Evolutionary conservation across 306 rosid genomes (phyloP).

Genomic region (Cucumis cinereus): DNA sequence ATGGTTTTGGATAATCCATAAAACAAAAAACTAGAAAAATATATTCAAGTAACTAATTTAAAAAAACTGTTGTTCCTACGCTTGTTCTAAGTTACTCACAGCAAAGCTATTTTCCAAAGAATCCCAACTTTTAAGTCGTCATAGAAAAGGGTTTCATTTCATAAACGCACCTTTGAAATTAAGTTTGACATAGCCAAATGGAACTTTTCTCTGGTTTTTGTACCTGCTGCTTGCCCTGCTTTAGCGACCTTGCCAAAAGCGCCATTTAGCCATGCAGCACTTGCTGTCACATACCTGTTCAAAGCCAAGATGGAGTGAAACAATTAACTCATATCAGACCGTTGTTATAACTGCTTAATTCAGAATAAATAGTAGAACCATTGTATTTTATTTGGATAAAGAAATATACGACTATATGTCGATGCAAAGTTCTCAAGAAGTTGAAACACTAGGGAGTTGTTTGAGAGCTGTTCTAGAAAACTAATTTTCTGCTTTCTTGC

Average conservation of each 20-base stretch:
- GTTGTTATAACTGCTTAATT: background rate
- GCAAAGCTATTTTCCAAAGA: background rate
- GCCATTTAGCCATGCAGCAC: slow-evolving; percentile 85
- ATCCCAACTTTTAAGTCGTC: background rate
- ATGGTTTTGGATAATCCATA: background rate
- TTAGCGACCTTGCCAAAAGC: slow-evolving; percentile 79
- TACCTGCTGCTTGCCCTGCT: slow-evolving; percentile 75
- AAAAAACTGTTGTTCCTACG: background rate
- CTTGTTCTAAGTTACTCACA: background rate
- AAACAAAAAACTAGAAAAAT: background rate
- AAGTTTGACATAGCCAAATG: slow-evolving; percentile 72
- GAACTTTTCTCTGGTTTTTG: slow-evolving; percentile 87
- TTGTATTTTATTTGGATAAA: background rate
- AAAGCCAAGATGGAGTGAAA: background rate
- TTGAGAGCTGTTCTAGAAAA: background rate
- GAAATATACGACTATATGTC: background rate
- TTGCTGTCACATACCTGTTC: slow-evolving; percentile 69
- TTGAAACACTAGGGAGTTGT: background rate
- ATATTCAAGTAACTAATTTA: background rate
- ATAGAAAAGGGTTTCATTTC: slow-evolving; percentile 8
- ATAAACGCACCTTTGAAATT: slow-evolving; percentile 50
- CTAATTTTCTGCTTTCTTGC: background rate
- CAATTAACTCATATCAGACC: background rate
- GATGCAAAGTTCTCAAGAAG: background rate
- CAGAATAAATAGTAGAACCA: background rate